phyloP scores from a whole-genome alignment of 2,329 filamentous ascomycete species.

The Fusarium sp. region DNA sequence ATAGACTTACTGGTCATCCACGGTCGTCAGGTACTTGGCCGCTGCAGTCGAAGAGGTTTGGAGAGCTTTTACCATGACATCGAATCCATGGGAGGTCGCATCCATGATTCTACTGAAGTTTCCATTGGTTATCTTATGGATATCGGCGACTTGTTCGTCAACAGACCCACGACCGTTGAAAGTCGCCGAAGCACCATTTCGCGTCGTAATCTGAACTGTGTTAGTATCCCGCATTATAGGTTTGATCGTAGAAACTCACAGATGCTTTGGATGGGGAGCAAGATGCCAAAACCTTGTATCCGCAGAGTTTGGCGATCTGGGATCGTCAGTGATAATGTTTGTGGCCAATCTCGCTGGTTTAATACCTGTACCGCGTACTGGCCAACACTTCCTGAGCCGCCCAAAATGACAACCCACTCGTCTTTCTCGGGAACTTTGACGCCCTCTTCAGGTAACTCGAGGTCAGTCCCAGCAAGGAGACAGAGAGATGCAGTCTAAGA shows the following conservation, averaged over 20 bases:
- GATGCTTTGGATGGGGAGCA: slow-evolving; percentile 50
- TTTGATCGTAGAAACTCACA: slow-evolving; percentile 20
- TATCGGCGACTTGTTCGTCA: slow-evolving; percentile 50
- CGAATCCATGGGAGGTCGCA: slow-evolving; percentile 47
- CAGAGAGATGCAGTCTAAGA: slow-evolving; percentile 52
- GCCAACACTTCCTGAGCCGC: slow-evolving; percentile 53
- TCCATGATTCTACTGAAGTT: slow-evolving; percentile 53
- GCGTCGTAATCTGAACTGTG: slow-evolving; percentile 42
- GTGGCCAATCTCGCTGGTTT: not conserved
- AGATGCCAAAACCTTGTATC: slow-evolving; percentile 55
- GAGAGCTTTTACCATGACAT: slow-evolving; percentile 51
- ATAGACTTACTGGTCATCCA: slow-evolving; percentile 52
- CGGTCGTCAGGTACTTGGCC: slow-evolving; percentile 51
- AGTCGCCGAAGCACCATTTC: slow-evolving; percentile 50
- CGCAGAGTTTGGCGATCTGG: slow-evolving; percentile 52
- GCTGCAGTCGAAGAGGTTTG: slow-evolving; percentile 37
- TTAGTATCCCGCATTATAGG: not conserved
- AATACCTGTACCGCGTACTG: slow-evolving; percentile 51
- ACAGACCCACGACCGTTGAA: slow-evolving; percentile 49
- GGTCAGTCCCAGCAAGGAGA: slow-evolving; percentile 48
- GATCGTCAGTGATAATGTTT: not conserved
- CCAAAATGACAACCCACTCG: slow-evolving; percentile 55
- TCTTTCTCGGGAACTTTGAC: slow-evolving; percentile 34
- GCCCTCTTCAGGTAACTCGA: slow-evolving; percentile 42
- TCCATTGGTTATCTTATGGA: slow-evolving; percentile 50